Conservation (phyloP, 257 asterid genomes). For the Jasminum sambac region DNA sequence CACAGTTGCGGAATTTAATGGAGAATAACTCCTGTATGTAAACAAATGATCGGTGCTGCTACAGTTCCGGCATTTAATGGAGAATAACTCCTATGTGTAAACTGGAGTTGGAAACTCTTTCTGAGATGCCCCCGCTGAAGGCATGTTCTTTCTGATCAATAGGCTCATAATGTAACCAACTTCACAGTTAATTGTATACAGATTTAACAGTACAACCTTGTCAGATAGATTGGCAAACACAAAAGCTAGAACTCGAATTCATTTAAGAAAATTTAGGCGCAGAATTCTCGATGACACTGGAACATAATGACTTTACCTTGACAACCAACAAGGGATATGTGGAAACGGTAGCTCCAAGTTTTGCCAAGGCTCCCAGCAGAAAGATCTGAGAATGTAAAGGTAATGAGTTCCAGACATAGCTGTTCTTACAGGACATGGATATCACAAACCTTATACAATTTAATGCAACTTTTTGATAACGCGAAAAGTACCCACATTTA, state of each 20-base stretch:
- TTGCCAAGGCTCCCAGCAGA: constrained; percentile 80
- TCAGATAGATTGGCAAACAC: constrained; percentile 9
- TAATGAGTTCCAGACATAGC: background rate
- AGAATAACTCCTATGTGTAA: background rate
- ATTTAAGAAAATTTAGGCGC: constrained; percentile 12
- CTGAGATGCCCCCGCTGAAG: background rate
- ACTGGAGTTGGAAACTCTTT: background rate
- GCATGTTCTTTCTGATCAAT: background rate
- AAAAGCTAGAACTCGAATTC: constrained; percentile 6
- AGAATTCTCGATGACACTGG: constrained; percentile 2
- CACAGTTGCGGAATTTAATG: background rate
- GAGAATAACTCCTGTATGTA: too few species aligned
- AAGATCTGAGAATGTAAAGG: constrained; percentile 49
- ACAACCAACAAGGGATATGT: constrained; percentile 93
- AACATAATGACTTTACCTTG: constrained; percentile 49
- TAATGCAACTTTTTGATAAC: constrained; percentile 17
- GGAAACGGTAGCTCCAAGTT: constrained; percentile 86
- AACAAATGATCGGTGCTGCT: background rate
- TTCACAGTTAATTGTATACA: background rate
- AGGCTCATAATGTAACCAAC: background rate
- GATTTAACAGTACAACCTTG: background rate
- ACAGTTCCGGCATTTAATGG: background rate
- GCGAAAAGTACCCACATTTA: constrained; percentile 9
- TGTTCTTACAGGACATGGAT: background rate
- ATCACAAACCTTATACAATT: background rate